Conservation (phyloP, 768 basidiomycete species). For the Tylopilus sp. region DNA sequence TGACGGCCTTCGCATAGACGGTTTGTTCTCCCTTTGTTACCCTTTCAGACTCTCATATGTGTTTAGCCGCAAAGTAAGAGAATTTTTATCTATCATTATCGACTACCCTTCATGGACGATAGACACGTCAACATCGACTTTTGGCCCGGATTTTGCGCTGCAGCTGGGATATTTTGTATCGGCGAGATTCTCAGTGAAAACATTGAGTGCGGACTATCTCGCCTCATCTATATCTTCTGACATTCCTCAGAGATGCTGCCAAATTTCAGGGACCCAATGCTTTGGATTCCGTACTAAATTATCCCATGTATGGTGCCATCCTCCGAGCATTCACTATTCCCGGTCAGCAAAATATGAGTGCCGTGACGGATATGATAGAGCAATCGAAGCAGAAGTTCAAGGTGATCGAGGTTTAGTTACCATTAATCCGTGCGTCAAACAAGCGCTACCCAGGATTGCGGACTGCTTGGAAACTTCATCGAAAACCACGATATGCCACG, state of each 20-base stretch:
- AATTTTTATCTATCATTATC: background rate
- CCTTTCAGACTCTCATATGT: background rate
- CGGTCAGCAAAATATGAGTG: constrained; percentile 60
- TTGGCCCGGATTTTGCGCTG: constrained; percentile 70
- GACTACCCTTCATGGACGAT: constrained; percentile 8
- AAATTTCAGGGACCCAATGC: constrained; percentile 58
- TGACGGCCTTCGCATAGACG: constrained; percentile 88
- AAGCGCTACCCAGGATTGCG: constrained; percentile 16
- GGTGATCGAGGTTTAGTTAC: constrained; percentile 21
- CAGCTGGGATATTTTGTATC: constrained; percentile 83
- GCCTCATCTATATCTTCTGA: constrained; percentile 16
- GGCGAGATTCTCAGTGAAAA: constrained; percentile 70
- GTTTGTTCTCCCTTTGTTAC: constrained; percentile 20
- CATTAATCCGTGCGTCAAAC: background rate
- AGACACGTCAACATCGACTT: constrained; percentile 71
- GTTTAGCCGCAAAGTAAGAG: constrained; percentile 33
- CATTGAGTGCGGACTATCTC: constrained; percentile 38
- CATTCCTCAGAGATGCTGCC: constrained; percentile 44
- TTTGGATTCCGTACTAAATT: constrained; percentile 70
- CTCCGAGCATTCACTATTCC: constrained; percentile 68
- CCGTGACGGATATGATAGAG: constrained; percentile 47
- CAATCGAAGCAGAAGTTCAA: constrained; percentile 53
- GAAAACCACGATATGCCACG: constrained; percentile 78
- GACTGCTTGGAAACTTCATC: constrained; percentile 67
- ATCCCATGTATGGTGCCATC: constrained; percentile 64